Evolutionary conservation across 192 early-diverging fungal species (phyloP), one percentile per base, ranked within the genome.

Genomic region (Coemansia aciculifera): DNA sequence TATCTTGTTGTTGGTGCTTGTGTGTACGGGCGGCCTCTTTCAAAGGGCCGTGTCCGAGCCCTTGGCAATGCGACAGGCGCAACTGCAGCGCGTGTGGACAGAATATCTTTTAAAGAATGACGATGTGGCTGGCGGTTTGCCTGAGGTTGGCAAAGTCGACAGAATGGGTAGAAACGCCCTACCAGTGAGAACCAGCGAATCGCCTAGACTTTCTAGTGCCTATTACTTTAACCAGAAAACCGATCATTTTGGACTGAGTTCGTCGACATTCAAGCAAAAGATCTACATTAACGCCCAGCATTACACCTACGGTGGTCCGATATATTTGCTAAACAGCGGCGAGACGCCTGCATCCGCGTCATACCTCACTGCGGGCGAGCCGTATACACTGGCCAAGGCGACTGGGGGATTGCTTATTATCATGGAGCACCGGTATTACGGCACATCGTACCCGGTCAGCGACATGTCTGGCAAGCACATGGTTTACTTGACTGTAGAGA

Each of bases 361-460:
- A 10, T 83, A 78, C 59, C 62, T 83, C 46, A 32, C 49, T 12
- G 73, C 61, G 3, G 81, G 81, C 3, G 73, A 83, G 70, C 81
- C 81, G 11, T 69, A 76, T 51, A 78, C 79, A 31, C 46, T 91
- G 44, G 86, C 88, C 11, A 82, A 87, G 68, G 81, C 73, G 5
- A 87, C 86, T 3, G 75, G 83, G 27, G 91, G 86, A 1, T 66
- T 90, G 23, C 65, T 91, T 1, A 76, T 91, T 3, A 80, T 78
- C 5, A 60, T 90, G 60, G 89, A 92, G 67, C 91, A 91, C 67
- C 63, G 90, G 31, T 90, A 87, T 75, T 90, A 90, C 52, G 90
- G 90, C 42, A 66, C 63, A 12, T 87, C 87, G 11, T 85, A 85
- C 43, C 85, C 86, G 8, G 84, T 85, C 42, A 67, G 59, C 43